Base-by-base conservation (phyloP, 208 protist species). In the Trypanosoma conorhini region DNA sequence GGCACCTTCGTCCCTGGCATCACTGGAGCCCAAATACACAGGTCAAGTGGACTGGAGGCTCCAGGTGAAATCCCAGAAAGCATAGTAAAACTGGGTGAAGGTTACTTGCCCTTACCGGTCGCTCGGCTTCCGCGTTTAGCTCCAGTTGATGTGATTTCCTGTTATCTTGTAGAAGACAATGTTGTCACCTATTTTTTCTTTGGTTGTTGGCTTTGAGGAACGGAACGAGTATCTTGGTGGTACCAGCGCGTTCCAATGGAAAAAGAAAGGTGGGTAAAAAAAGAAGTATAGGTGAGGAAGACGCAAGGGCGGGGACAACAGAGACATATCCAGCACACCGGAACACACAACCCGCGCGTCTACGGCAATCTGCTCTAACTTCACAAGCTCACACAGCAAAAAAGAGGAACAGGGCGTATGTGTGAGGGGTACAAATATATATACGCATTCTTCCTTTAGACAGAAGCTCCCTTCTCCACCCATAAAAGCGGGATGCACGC, bases 391-490 rank as follows among this genome's bases (percentile, higher is more conserved):
- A 19, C 42, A 46, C 42, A 46, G 28, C 30, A 24, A 46, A 62
- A 44, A 44, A 46, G 15, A 44, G 24, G n/a, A n/a, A n/a, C 42
- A 42, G 9, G 12, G 33, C 7, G 33, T 38, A 7, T 38, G 33
- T 38, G 4, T 38, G 33, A 38, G 33, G 33, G 7, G 33, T 38
- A 7, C 33, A 7, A 2, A 38, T 38, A 38, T 12, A 42, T 42
- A 42, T 42, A 42, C 12, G 5, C 15, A 10, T 54, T 26, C 4
- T 28, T 26, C 17, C 17, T 24, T 54, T 54, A 59, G 38, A 35
- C 55, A 35, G 55, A 30, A 35, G 19, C 26, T 19, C n/a, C 55
- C 42, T 76, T 76, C 35, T 76, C 57, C 24, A 76, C 71, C 71
- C 71, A 76, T 3, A 76, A 42, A 46, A 76, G 33, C 19, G 71